Conservation (phyloP, 2,329 filamentous ascomycete genomes). For the Chrysosporium queenslandicum region DNA sequence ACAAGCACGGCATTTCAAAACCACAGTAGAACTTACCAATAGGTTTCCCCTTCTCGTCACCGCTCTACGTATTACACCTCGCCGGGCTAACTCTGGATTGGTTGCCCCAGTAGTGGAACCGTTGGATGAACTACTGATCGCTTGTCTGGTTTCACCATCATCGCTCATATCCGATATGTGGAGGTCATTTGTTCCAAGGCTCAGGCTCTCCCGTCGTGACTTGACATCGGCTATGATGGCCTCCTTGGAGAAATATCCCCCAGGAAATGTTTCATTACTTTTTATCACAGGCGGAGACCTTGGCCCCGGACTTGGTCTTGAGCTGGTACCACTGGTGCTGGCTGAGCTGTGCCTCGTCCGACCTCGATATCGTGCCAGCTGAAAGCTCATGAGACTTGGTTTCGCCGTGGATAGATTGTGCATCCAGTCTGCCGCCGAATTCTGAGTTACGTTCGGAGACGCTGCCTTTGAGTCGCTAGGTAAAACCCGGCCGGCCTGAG, state of each 20-base stretch:
- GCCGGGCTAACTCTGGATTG: slow-evolving; percentile 46
- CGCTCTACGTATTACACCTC: slow-evolving; percentile 68
- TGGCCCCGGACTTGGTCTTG: slow-evolving; percentile 57
- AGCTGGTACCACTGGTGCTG: slow-evolving; percentile 61
- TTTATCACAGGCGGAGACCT: slow-evolving; percentile 62
- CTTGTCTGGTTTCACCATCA: slow-evolving; percentile 52
- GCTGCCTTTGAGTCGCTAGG: slow-evolving; percentile 37
- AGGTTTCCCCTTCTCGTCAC: slow-evolving; percentile 85
- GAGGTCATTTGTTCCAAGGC: slow-evolving; percentile 78
- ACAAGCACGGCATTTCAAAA: background rate
- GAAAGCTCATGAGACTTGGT: slow-evolving; percentile 71
- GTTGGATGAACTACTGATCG: slow-evolving; percentile 25
- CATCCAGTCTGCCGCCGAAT: slow-evolving; percentile 53
- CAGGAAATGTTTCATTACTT: slow-evolving; percentile 44
- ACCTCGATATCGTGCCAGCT: slow-evolving; percentile 49
- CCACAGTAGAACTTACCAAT: slow-evolving; percentile 50
- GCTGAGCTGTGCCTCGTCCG: slow-evolving; percentile 57
- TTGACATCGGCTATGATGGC: slow-evolving; percentile 40
- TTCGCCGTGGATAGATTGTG: slow-evolving; percentile 58
- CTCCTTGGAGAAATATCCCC: slow-evolving; percentile 47
- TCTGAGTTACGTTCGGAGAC: slow-evolving; percentile 40
- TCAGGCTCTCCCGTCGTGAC: slow-evolving; percentile 75
- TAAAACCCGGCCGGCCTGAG: slow-evolving; percentile 57
- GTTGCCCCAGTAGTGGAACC: slow-evolving; percentile 21
- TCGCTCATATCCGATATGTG: slow-evolving; percentile 72